Conservation (phyloP, 441 rosid genomes). For the Brassica hybrid region DNA sequence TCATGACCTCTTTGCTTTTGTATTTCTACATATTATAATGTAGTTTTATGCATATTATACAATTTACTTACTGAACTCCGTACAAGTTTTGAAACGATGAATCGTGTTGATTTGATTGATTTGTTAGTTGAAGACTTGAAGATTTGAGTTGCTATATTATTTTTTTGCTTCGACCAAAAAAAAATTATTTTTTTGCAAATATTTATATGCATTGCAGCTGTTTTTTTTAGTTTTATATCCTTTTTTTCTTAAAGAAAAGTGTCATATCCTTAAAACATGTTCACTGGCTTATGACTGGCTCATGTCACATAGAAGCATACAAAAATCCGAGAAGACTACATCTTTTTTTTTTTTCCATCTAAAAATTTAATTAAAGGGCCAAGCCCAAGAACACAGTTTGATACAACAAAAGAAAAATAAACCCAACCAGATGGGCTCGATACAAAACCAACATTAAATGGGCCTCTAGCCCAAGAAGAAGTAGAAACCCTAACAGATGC, state of each 20-base stretch:
- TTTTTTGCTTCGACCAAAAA: not conserved
- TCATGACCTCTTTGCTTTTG: slow-evolving; percentile 1
- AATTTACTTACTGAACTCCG: not conserved
- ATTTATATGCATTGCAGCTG: not conserved
- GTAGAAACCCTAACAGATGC: too few species aligned
- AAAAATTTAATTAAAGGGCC: too few species aligned
- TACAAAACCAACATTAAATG: too few species aligned
- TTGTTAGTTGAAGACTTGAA: not conserved
- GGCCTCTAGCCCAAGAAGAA: too few species aligned
- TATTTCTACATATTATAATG: not conserved
- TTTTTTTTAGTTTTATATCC: slow-evolving; percentile 15
- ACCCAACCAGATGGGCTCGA: too few species aligned
- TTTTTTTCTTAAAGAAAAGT: too few species aligned
- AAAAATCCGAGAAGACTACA: too few species aligned
- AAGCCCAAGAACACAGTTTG: too few species aligned
- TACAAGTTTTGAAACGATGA: not conserved
- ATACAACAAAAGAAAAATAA: too few species aligned
- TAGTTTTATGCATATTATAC: not conserved
- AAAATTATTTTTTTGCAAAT: not conserved
- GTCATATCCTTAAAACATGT: not conserved
- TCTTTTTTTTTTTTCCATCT: too few species aligned
- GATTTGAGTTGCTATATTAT: not conserved
- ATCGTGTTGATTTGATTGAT: slow-evolving; percentile 27
- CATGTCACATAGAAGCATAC: not conserved
- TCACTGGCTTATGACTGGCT: not conserved